Conservation (phyloP, 75 land plant genomes). For the Pinus tabuliformis region DNA sequence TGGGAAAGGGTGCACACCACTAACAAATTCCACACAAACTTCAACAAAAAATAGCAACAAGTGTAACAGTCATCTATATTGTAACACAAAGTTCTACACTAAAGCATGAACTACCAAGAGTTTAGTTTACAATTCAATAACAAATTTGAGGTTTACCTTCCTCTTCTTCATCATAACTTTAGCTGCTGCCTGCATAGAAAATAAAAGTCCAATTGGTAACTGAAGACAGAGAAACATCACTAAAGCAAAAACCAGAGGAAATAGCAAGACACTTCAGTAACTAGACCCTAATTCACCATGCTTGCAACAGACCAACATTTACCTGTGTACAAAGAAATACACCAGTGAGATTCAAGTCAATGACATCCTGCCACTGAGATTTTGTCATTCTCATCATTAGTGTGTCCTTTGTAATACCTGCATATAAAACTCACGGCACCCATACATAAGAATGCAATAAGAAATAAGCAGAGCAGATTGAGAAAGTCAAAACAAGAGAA, state of each 20-base stretch:
- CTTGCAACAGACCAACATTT: not conserved
- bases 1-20: no score
- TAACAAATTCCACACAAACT: not conserved
- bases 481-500: not conserved
- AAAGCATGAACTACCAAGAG: not conserved
- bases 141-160: slow-evolving; percentile 42
- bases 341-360: slow-evolving; percentile 93
- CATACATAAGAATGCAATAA: not conserved
- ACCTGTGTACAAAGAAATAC: slow-evolving; percentile 99
- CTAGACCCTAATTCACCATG: not conserved
- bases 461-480: not conserved
- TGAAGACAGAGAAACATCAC: not conserved
- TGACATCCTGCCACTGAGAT: slow-evolving; percentile 97
- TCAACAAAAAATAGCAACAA: not conserved
- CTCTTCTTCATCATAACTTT: slow-evolving; percentile 98
- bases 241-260: slow-evolving; percentile 2
- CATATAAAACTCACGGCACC: slow-evolving; percentile 5
- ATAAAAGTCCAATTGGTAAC: not conserved
- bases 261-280: slow-evolving; percentile 1
- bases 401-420: slow-evolving; percentile 91
- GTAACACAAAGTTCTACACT: not conserved
- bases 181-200: slow-evolving; percentile 77
- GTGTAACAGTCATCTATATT: not conserved
- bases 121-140: not conserved
- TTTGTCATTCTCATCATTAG: slow-evolving; percentile 96